Evolutionary conservation across 148 eudicot species (phyloP).

Genomic region (Vaccinium myrtillus): DNA sequence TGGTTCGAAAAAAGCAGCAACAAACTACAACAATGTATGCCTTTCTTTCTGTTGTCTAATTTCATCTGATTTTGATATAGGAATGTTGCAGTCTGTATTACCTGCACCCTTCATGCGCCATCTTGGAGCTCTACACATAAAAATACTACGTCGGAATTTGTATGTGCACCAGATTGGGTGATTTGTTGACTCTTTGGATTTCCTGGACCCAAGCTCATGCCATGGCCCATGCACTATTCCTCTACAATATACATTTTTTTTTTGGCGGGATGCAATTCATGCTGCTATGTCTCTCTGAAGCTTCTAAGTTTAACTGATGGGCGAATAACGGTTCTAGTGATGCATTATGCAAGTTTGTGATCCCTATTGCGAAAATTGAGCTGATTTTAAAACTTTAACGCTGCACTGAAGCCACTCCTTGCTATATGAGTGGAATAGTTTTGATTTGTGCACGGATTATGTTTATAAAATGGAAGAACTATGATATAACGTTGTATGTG

Average conservation of each 20-base stretch:
- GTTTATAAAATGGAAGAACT: neutral
- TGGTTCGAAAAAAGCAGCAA: constrained; percentile 61
- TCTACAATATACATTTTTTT: neutral
- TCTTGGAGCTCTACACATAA: neutral
- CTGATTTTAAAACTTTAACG: neutral
- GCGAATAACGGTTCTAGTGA: neutral
- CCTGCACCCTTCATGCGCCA: neutral
- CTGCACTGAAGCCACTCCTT: neutral
- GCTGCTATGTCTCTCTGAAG: neutral
- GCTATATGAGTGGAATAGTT: neutral
- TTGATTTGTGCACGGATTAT: neutral
- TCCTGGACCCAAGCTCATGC: neutral
- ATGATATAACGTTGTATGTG: neutral
- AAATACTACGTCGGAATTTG: neutral
- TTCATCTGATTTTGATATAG: neutral
- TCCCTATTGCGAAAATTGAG: neutral
- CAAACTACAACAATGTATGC: constrained; percentile 62
- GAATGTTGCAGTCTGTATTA: neutral
- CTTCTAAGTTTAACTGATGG: neutral
- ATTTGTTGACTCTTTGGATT: neutral
- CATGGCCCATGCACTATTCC: constrained; percentile 4
- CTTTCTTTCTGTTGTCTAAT: neutral
- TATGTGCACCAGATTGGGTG: neutral
- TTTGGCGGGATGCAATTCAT: neutral
- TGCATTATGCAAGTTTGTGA: constrained; percentile 1